Evolutionary conservation across 345 rosid species (phyloP).

Genomic region (Acer yangbiense): DNA sequence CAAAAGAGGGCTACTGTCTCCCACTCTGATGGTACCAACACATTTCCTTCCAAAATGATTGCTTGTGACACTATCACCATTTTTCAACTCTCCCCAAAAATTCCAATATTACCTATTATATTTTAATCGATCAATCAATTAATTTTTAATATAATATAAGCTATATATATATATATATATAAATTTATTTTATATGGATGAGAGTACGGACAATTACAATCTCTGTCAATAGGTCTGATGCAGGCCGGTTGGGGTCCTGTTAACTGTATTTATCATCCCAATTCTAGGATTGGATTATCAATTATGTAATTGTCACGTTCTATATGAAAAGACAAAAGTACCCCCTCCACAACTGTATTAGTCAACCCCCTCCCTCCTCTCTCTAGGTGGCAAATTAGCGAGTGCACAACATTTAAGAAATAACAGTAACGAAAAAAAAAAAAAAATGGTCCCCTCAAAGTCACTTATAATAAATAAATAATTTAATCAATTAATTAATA

Average conservation of each 20-base stretch:
- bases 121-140: too few relatives aligned
- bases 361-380: conserved; percentile 20
- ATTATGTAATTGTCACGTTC: background rate
- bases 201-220: conserved; percentile 12
- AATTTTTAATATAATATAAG: background rate
- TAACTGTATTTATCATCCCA: conserved; percentile 9
- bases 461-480: background rate
- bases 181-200: too few relatives aligned
- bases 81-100: background rate
- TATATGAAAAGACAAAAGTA: background rate
- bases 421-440: background rate
- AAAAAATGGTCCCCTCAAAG: conserved; percentile 24
- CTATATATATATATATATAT: background rate
- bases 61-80: background rate
- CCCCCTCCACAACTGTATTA: conserved; percentile 24
- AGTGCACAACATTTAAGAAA: conserved; percentile 28
- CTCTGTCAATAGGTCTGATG: conserved; percentile 4
- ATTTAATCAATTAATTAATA: background rate
- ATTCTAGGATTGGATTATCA: background rate
- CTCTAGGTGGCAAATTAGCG: background rate
- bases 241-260: conserved; percentile 9
- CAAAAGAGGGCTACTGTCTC: background rate
- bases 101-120: background rate
- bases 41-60: conserved; percentile 7
- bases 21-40: conserved; percentile 10